Evolutionary conservation across 805 yeast genomes (phyloP), one percentile per base, ranked within the genome.

Genomic region (Cyberlindnera xishuangbannaensis): DNA sequence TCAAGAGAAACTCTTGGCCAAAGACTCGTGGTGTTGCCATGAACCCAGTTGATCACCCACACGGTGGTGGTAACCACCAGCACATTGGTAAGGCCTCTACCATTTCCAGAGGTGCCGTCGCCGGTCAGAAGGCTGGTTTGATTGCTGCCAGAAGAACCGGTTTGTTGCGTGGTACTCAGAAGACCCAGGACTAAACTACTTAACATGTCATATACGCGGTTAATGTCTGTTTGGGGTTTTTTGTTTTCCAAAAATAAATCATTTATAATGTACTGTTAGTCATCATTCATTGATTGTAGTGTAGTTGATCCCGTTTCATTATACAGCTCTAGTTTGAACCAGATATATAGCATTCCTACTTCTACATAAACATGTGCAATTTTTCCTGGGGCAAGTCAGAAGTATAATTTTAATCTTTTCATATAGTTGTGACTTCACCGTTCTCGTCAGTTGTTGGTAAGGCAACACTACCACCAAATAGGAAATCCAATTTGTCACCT

Each of bases 41-140:
- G 98, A 90, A 90, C 78, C 97, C 97, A 71, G 98, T 90, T 70
- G 98, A 90, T 71, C 98, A 90, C 79, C 98, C 98, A 70, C 98
- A 90, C 73, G 98, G 98, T 85, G 97, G 98, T 90, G 98, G 98
- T 90, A 88, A 88, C 95, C 97, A 90, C 75, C 97, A 90, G 79
- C 97, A 90, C 73, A 90, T 88, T 76, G 97, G 97, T 87, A 90
- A 90, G 81, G 97, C 97, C 64, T 90, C 97, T 61, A 90, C 97
- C 64, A 90, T 90, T 62, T 82, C 95, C 58, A 86, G 97, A 83
- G 95, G 95, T 72, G 97, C 97, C 56, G 97, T 90, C 68, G 76
- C 98, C 63, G 98, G 98, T 85, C 98, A 90, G 79, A 90, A 90
- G 94, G 95, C 94, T 68, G 98, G 98, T 90, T 86, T 90, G 69